Evolutionary conservation across 768 basidiomycete species (phyloP), one percentile per base, ranked within the genome.

Genomic region (Grammothele lineata): DNA sequence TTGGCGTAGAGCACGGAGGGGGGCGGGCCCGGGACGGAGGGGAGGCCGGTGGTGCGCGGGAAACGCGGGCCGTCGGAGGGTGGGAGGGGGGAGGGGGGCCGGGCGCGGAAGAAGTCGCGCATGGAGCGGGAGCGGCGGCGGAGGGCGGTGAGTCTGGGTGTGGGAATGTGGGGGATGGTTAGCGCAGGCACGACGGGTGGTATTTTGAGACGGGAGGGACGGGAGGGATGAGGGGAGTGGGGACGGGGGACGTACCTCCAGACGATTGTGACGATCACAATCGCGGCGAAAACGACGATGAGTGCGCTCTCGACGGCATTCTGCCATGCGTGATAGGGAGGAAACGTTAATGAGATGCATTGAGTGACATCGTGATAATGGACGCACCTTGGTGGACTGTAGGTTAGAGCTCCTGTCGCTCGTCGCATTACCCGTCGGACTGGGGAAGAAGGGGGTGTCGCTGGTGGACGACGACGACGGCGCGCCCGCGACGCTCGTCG

Each of bases 21-120:
- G 3, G 45, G 46, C 14, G 43, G 42, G 5, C 18, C 23, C 2
- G 25, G 32, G 1, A 37, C 30, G 6, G 47, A 26, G 2, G 47
- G 51, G 22, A 49, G 51, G 7, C 47, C 47, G 14, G 47, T 53
- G 22, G 51, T 53, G 24, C 51, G 51, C 12, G 51, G 51, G 9
- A 53, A 43, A 7, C 41, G 26, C 21, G 43, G 51, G 15, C 44
- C 47, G 10, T 32, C 19, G 39, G 42, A 12, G 33, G 30, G 32
- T 32, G 23, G 24, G 30, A 27, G 11, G 35, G 27, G 37, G 7
- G 19, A 39, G 18, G 32, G 19, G 1, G 45, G 21, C 23, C 34
- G 25, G 4, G 32, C 12, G 30, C 43, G 40, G 40, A 53, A 49
- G 43, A 53, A 53, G 24, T 53, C 24, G 18, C 37, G 19, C 4